These are phyloP conservation scores for Carex sylvatica DNA, from an alignment of 202 grass and related monocot genomes.

Conservation along the genomic window DNA sequence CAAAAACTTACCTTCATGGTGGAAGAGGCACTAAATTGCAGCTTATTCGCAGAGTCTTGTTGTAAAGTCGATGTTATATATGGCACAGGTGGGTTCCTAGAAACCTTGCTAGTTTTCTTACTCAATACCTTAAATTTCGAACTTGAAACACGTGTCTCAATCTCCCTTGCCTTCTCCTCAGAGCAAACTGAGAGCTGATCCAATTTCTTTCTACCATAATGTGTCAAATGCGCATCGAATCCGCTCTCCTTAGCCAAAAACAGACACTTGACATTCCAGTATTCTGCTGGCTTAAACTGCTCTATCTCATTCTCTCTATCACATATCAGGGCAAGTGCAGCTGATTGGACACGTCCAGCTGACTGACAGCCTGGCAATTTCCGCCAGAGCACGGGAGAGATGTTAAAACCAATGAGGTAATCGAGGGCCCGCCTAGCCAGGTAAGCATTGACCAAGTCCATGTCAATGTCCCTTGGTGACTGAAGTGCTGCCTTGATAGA, in stretches of 20 bases:
- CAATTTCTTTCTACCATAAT: slow-evolving; percentile 72
- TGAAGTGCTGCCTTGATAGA: slow-evolving; percentile 77
- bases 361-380: slow-evolving; percentile 94
- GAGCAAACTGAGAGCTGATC: slow-evolving; percentile 71
- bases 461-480: slow-evolving; percentile 74
- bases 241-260: slow-evolving; percentile 43
- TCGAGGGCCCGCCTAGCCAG: slow-evolving; percentile 90
- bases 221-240: slow-evolving; percentile 57
- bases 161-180: slow-evolving; percentile 48
- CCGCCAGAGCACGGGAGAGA: slow-evolving; percentile 91
- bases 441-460: slow-evolving; percentile 97
- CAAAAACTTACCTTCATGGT: slow-evolving; percentile 88
- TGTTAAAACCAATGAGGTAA: slow-evolving; percentile 97
- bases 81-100: slow-evolving; percentile 77
- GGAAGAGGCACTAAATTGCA: slow-evolving; percentile 57
- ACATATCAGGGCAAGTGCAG: slow-evolving; percentile 84
- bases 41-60: slow-evolving; percentile 84
- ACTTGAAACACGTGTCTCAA: slow-evolving; percentile 55
- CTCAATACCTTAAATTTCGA: slow-evolving; percentile 67
- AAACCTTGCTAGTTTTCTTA: slow-evolving; percentile 66
- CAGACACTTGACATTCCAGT: slow-evolving; percentile 64
- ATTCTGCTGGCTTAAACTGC: slow-evolving; percentile 72
- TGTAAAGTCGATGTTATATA: slow-evolving; percentile 98
- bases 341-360: slow-evolving; percentile 94
- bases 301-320: slow-evolving; percentile 91